Conservation (phyloP, 2,329 filamentous ascomycete species). For the Chaetomium olivaceum region DNA sequence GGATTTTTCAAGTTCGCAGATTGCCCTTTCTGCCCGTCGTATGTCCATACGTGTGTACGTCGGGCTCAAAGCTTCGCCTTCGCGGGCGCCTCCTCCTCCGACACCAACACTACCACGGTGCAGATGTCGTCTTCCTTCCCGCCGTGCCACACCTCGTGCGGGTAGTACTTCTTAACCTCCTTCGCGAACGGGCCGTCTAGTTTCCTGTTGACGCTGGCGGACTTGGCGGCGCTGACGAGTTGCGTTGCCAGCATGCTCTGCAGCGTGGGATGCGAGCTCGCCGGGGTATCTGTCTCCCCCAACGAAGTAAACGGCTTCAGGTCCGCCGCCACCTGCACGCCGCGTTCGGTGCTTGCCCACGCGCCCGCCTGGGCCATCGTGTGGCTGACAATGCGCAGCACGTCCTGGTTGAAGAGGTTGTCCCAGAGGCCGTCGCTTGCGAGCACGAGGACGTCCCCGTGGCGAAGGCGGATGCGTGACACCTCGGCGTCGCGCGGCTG, state of each 20-base stretch:
- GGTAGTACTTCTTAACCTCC: slow-evolving; percentile 86
- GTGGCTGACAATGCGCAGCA: slow-evolving; percentile 74
- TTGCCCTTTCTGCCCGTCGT: not conserved
- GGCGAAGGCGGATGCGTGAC: slow-evolving; percentile 72
- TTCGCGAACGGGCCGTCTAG: slow-evolving; percentile 92
- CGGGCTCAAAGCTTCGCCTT: slow-evolving; percentile 38
- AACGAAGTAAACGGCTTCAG: slow-evolving; percentile 55
- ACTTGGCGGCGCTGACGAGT: slow-evolving; percentile 79
- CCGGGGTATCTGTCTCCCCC: slow-evolving; percentile 36
- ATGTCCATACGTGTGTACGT: not conserved
- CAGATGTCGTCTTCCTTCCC: slow-evolving; percentile 97
- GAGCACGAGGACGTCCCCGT: slow-evolving; percentile 91
- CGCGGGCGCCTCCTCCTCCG: slow-evolving; percentile 54
- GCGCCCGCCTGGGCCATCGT: slow-evolving; percentile 74
- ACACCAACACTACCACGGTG: slow-evolving; percentile 75
- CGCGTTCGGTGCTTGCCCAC: slow-evolving; percentile 66
- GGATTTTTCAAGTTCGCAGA: not conserved
- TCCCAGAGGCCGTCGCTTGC: slow-evolving; percentile 96
- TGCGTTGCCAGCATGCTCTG: slow-evolving; percentile 78
- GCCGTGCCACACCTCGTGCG: slow-evolving; percentile 81
- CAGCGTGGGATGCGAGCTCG: slow-evolving; percentile 50
- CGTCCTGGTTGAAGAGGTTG: slow-evolving; percentile 89
- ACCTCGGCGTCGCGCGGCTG: slow-evolving; percentile 81
- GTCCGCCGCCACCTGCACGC: slow-evolving; percentile 63
- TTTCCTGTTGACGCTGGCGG: slow-evolving; percentile 77